Conservation (phyloP, 2,329 filamentous ascomycete genomes). For the Diaporthe amygdali region DNA sequence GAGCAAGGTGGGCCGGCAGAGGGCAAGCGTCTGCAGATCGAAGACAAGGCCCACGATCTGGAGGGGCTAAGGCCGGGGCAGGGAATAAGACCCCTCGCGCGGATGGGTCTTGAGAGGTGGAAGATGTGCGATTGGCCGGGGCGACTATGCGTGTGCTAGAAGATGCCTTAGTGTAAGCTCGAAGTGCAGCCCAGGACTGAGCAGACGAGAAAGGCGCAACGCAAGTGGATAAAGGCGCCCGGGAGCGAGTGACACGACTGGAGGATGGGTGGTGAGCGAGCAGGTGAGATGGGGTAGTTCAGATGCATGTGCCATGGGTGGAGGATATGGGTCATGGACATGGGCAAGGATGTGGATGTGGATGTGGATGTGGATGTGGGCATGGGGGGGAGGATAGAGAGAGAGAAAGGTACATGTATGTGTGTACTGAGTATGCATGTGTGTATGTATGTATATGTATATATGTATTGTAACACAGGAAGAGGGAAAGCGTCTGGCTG, state of each 20-base stretch:
- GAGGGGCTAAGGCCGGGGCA: conserved; percentile 20
- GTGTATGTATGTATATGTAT: not conserved
- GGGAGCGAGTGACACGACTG: conserved; percentile 11
- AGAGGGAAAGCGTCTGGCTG: not conserved
- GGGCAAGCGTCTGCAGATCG: conserved; percentile 15
- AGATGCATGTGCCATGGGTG: not conserved
- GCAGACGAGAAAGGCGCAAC: conserved; percentile 8
- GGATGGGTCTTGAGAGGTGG: not conserved
- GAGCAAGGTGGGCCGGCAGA: conserved; percentile 9
- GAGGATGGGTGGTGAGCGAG: not conserved
- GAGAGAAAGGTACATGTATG: not conserved
- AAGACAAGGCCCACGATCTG: conserved; percentile 22
- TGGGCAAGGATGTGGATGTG: not conserved
- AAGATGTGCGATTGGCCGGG: conserved; percentile 21
- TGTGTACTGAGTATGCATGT: not conserved
- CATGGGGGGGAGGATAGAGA: not conserved
- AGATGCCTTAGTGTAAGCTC: conserved; percentile 27
- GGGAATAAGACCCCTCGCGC: not conserved
- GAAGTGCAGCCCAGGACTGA: conserved; percentile 23
- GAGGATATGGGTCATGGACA: not conserved
- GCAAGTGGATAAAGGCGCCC: conserved; percentile 5
- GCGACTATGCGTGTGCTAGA: conserved; percentile 22
- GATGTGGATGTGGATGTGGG: too few relatives aligned
- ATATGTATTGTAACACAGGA: not conserved
- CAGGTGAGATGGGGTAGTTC: not conserved